A percentile compares a stretch with the other conserved stretches of the same genome.
Evolutionary conservation across 1,284 basidiomycete genomes (phyloP).

Genomic region (Fomitiporia mediterranea): DNA sequence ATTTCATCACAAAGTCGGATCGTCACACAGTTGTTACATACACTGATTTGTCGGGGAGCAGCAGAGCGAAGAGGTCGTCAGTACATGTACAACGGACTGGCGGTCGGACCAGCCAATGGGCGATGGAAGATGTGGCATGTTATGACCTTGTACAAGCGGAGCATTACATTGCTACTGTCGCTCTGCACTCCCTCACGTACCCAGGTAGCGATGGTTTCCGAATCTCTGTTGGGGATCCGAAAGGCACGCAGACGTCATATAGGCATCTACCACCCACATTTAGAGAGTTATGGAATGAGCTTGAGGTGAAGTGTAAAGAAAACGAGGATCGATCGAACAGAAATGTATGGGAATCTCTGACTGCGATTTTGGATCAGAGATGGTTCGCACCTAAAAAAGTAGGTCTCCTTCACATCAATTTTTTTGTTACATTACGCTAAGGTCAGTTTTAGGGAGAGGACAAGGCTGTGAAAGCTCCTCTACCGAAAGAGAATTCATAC

Average conservation of each 20-base stretch:
- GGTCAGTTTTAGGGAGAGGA: neutral
- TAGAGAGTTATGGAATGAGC: constrained; percentile 91
- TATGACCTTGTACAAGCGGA: constrained; percentile 77
- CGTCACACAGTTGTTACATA: constrained; percentile 74
- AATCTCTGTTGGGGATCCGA: constrained; percentile 38
- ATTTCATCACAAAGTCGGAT: constrained; percentile 64
- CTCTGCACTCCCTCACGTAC: constrained; percentile 73
- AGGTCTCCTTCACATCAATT: neutral
- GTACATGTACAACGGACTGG: constrained; percentile 73
- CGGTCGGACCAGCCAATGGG: constrained; percentile 62
- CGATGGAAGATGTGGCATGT: constrained; percentile 86
- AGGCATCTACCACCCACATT: constrained; percentile 77
- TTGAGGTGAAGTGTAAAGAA: constrained; percentile 63
- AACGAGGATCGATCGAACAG: constrained; percentile 67
- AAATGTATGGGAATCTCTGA: constrained; percentile 63
- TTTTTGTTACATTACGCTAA: neutral
- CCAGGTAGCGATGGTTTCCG: constrained; percentile 56
- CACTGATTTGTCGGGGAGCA: constrained; percentile 54
- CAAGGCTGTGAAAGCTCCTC: neutral
- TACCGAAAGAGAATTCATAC: neutral
- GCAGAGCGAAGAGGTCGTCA: constrained; percentile 67
- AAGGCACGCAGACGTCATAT: constrained; percentile 30
- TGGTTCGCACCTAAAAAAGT: constrained; percentile 3
- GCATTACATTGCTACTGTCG: constrained; percentile 86
- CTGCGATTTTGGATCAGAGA: constrained; percentile 8